These are phyloP conservation scores for Solanum piurae DNA, from an alignment of 257 asterid genomes.

Conservation along the genomic window DNA sequence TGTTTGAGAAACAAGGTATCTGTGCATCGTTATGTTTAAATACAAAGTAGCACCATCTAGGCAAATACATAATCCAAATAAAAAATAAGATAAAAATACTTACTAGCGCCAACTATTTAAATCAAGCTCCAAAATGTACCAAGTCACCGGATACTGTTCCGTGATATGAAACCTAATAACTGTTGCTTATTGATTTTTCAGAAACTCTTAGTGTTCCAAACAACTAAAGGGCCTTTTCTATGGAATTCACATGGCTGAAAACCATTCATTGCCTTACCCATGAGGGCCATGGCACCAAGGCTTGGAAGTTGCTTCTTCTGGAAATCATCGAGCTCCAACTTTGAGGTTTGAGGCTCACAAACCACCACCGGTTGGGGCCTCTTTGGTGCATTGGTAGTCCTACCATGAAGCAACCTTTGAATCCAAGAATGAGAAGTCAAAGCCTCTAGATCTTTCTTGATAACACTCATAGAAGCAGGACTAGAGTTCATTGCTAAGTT, in stretches of 20 bases:
- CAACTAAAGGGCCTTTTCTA: conserved; percentile 42
- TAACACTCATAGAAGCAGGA: conserved; percentile 1
- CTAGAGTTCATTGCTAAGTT: conserved; percentile 1
- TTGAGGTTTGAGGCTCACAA: conserved; percentile 39
- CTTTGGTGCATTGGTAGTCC: conserved; percentile 6
- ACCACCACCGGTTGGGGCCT: conserved; percentile 19
- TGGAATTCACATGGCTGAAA: conserved; percentile 39
- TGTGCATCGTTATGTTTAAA: background rate
- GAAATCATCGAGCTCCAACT: conserved; percentile 21
- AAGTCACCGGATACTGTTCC: background rate
- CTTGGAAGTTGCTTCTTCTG: conserved; percentile 71
- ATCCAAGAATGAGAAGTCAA: conserved; percentile 60
- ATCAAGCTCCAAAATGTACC: background rate
- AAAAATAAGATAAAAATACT: background rate
- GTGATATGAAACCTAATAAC: too few species aligned
- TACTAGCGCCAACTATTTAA: background rate
- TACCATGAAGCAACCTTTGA: conserved; percentile 44
- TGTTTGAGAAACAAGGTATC: background rate
- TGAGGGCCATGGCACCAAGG: conserved; percentile 74
- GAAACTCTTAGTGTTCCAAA: conserved; percentile 47
- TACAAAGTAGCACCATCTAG: background rate
- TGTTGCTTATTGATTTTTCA: conserved; percentile 2
- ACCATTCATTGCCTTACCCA: conserved; percentile 56
- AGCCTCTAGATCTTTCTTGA: conserved; percentile 11
- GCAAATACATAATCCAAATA: background rate